Evolutionary conservation across 2,329 filamentous ascomycete genomes (phyloP).

Genomic region (Leptographium radiaticola): DNA sequence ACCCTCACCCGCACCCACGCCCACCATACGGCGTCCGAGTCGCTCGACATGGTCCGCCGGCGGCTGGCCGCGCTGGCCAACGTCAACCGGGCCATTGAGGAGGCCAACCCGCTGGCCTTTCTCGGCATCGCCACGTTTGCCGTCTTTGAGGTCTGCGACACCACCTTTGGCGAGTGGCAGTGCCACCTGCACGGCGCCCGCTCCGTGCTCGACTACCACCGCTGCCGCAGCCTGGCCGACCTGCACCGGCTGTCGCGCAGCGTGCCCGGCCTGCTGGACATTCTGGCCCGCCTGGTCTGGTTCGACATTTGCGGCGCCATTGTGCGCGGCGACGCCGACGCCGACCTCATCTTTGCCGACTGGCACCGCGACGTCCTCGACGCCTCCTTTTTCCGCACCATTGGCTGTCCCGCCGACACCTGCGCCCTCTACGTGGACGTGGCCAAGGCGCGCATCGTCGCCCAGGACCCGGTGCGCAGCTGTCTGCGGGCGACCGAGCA

Average conservation of each 20-base stretch:
- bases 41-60: constrained; percentile 9
- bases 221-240: constrained; percentile 20
- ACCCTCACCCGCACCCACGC: background rate
- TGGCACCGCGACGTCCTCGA: constrained; percentile 25
- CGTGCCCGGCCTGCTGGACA: constrained; percentile 23
- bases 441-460: constrained; percentile 12
- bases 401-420: constrained; percentile 24
- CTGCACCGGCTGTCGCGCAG: constrained; percentile 19
- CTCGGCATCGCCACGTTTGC: constrained; percentile 30
- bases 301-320: constrained; percentile 24
- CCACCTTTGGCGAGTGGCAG: constrained; percentile 25
- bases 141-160: constrained; percentile 28
- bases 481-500: constrained; percentile 16
- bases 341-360: constrained; percentile 23
- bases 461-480: constrained; percentile 9
- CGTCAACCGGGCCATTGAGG: constrained; percentile 24
- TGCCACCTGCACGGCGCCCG: constrained; percentile 26
- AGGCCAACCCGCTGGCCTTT: constrained; percentile 26
- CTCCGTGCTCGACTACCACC: constrained; percentile 25
- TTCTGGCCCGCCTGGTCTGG: constrained; percentile 26
- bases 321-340: constrained; percentile 4
- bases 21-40: background rate
- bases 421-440: constrained; percentile 23
- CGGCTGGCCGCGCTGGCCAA: constrained; percentile 21
- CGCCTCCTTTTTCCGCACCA: constrained; percentile 20